Percentiles rank a stretch among this genome's conserved stretches.
Evolutionary conservation across 2,329 filamentous ascomycete species (phyloP).

Genomic region (Colletotrichum musicola): DNA sequence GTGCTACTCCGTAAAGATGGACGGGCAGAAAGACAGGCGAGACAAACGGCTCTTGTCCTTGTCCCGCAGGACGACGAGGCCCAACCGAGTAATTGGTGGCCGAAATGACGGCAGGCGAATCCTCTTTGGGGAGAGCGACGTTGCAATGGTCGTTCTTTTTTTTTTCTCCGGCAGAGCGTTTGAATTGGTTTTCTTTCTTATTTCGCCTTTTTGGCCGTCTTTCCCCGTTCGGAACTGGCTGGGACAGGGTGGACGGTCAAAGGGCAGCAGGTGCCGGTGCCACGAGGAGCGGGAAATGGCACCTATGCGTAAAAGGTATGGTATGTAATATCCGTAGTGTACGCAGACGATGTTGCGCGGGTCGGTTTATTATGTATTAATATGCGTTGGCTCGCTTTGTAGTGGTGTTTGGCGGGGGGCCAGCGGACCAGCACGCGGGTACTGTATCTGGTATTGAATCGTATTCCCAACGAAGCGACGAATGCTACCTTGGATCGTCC

Average conservation of each 20-base stretch:
- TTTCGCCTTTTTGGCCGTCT: slow-evolving; percentile 18
- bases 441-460: slow-evolving; percentile 15
- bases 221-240: slow-evolving; percentile 22
- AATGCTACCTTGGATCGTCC: slow-evolving; percentile 31
- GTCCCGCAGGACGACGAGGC: slow-evolving; percentile 25
- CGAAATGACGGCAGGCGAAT: slow-evolving; percentile 19
- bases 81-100: slow-evolving; percentile 30
- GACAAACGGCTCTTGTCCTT: slow-evolving; percentile 8
- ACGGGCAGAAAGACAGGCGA: too few species aligned
- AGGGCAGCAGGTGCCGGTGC: slow-evolving; percentile 6
- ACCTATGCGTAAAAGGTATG: too few species aligned
- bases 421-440: not conserved
- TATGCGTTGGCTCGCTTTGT: not conserved
- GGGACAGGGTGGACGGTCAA: slow-evolving; percentile 10
- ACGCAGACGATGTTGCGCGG: not conserved
- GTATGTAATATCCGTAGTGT: too few species aligned
- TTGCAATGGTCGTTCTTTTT: slow-evolving; percentile 20
- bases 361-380: slow-evolving; percentile 29
- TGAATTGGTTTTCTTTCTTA: slow-evolving; percentile 27
- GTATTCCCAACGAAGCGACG: slow-evolving; percentile 24
- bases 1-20: too few species aligned
- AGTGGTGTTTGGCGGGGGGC: too few species aligned
- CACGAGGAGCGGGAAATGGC: slow-evolving; percentile 22
- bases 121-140: slow-evolving; percentile 22
- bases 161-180: not conserved